These are phyloP conservation scores for Periconia digitata DNA, from an alignment of 2,329 filamentous ascomycete genomes.

Conservation along the genomic window DNA sequence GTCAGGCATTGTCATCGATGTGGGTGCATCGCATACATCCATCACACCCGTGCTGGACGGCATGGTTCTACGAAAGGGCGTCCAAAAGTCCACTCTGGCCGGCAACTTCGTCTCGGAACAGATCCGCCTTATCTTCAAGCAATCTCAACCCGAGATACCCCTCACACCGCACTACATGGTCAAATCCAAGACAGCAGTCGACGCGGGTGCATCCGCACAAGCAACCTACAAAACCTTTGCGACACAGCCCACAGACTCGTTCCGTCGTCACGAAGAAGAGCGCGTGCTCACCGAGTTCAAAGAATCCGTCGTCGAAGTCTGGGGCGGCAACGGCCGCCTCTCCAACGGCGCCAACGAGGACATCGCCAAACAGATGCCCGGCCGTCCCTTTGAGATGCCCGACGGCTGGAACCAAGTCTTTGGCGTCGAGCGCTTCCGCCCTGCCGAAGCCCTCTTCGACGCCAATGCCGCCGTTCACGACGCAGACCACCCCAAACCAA, in stretches of 20 bases:
- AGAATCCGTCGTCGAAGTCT: slow-evolving; percentile 93
- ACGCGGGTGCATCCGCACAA: slow-evolving; percentile 78
- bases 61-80: slow-evolving; percentile 84
- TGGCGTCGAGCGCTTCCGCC: slow-evolving; percentile 80
- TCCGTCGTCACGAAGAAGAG: slow-evolving; percentile 84
- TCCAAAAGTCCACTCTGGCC: slow-evolving; percentile 81
- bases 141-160: slow-evolving; percentile 67
- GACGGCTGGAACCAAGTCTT: slow-evolving; percentile 97
- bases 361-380: slow-evolving; percentile 69
- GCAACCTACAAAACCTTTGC: slow-evolving; percentile 72
- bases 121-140: slow-evolving; percentile 76
- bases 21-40: slow-evolving; percentile 84
- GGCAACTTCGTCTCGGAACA: slow-evolving; percentile 90
- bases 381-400: slow-evolving; percentile 93
- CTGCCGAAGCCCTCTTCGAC: slow-evolving; percentile 89
- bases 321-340: slow-evolving; percentile 77
- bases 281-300: slow-evolving; percentile 95
- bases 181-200: slow-evolving; percentile 82
- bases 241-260: slow-evolving; percentile 65
- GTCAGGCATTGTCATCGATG: slow-evolving; percentile 87
- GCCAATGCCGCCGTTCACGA: slow-evolving; percentile 69
- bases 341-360: slow-evolving; percentile 68
- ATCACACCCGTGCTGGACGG: slow-evolving; percentile 93
- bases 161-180: slow-evolving; percentile 86
- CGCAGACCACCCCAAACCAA: slow-evolving; percentile 55